Evolutionary conservation across 257 asterid genomes (phyloP).

Genomic region (Nemophila menziesii): DNA sequence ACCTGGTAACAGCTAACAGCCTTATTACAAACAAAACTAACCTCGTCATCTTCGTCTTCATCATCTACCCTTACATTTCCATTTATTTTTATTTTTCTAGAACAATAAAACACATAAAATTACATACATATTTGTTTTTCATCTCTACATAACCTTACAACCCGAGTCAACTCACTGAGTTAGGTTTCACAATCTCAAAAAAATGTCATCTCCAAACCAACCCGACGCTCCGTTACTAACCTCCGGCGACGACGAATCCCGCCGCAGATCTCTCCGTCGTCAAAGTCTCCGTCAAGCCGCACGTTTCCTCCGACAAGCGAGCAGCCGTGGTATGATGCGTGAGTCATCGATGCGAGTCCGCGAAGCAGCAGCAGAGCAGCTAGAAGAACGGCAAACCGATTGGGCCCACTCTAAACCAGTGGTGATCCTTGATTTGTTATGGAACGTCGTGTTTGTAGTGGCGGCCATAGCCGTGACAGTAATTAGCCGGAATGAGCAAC

Average conservation of each 20-base stretch:
- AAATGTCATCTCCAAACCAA: not conserved
- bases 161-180: not conserved
- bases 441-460: conserved; percentile 61
- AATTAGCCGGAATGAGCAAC: conserved; percentile 28
- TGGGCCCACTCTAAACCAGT: conserved; percentile 91
- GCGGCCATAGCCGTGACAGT: conserved; percentile 26
- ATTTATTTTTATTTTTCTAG: too few relatives aligned
- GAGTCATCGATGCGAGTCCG: conserved; percentile 39
- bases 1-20: too few relatives aligned
- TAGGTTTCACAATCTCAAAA: not conserved
- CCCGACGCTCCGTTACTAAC: conserved; percentile 39
- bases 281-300: conserved; percentile 49
- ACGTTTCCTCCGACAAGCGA: conserved; percentile 32
- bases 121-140: not conserved
- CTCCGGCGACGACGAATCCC: conserved; percentile 29
- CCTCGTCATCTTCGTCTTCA: too few relatives aligned
- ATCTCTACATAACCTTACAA: too few relatives aligned
- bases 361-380: conserved; percentile 44
- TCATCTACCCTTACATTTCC: too few relatives aligned
- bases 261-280: conserved; percentile 43
- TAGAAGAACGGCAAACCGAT: conserved; percentile 75
- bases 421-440: conserved; percentile 56
- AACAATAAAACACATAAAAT: not conserved
- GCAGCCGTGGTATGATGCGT: conserved; percentile 32
- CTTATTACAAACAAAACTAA: too few relatives aligned